Evolutionary conservation across 305 asterid genomes (phyloP), one percentile per base, ranked within the genome.

Genomic region (Lippia alba): DNA sequence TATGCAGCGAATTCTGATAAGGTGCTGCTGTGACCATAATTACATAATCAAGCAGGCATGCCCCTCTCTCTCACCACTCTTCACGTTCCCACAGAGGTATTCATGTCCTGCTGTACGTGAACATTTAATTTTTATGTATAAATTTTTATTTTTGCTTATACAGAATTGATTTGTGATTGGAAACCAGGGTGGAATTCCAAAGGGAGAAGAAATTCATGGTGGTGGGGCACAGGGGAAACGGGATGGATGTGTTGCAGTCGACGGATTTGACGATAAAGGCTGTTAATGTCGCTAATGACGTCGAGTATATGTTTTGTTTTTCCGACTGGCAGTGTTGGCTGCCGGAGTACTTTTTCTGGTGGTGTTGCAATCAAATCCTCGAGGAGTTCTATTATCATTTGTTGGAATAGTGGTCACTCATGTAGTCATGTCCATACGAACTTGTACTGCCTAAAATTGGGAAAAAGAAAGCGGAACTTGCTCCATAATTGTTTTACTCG

Each of bases 161-260:
- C 10, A 0, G 8, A 3, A 12, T 12, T 49, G 46, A 32, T n/a
- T n/a, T 36, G 49, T 61, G 61, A 36, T 4, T 36, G 10, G 5
- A 44, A 6, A 8, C 71, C 86, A 94, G 87, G 15, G 78, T 71
- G 74, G 95, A 82, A 55, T 54, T 78, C 12, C 91, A 85, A 64
- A 84, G 80, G 78, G 78, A 79, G n/a, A 79, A 92, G 2, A 87
- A 90, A 71, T 94, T 94, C 64, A 51, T 94, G 66, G 95, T 94
- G 72, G 79, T 94, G 77, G 99, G 99, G 14, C 99, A 94, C 50
- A 79, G 99, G 71, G 99, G 99, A 24, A 85, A 78, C 64, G 98
- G 98, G 56, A 94, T 94, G 99, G 91, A 94, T 39, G 54, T 78
- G 74, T 64, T 91, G 92, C 96, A 88, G 12, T 88, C 99, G 0